Conservation (phyloP, 805 yeast species). For the Saccharomycopsis fodiens region DNA sequence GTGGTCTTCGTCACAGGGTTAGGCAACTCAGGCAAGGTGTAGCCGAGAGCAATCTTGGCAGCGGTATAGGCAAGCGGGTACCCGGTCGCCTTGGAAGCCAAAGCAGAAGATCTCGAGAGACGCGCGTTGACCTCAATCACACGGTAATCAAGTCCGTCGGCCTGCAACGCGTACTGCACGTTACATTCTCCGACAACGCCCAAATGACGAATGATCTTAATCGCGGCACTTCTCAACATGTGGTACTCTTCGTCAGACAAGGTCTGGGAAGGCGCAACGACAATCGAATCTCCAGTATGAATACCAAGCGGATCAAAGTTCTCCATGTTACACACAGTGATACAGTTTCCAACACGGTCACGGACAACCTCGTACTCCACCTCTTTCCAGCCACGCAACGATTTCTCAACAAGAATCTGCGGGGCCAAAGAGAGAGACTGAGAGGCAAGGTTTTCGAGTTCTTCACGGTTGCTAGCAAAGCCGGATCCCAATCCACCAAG, state of each 20-base stretch:
- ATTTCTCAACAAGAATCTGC: conserved; percentile 92
- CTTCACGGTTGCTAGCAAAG: conserved; percentile 77
- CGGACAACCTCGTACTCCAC: conserved; percentile 98
- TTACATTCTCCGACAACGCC: conserved; percentile 99
- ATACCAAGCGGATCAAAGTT: conserved; percentile 97
- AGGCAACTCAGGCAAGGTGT: conserved; percentile 90
- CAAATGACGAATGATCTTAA: conserved; percentile 92
- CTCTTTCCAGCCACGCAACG: conserved; percentile 98
- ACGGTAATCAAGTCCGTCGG: conserved; percentile 91
- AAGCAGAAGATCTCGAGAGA: conserved; percentile 92
- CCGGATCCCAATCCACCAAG: conserved; percentile 98
- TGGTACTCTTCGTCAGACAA: conserved; percentile 95
- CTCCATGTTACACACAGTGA: conserved; percentile 98
- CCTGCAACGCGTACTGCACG: conserved; percentile 93
- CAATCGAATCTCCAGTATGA: conserved; percentile 98
- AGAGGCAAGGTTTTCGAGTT: conserved; percentile 79
- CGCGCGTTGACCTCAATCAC: conserved; percentile 98
- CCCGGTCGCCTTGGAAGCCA: conserved; percentile 98
- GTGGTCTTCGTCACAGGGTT: conserved; percentile 96
- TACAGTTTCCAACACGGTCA: conserved; percentile 93
- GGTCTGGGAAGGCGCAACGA: conserved; percentile 98
- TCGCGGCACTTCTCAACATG: conserved; percentile 96
- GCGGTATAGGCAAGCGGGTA: conserved; percentile 98
- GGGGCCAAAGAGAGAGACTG: conserved; percentile 88
- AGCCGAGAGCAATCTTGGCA: conserved; percentile 92